Base-by-base conservation (phyloP, 441 rosid genomes). In the Adansonia madagascariensis region DNA sequence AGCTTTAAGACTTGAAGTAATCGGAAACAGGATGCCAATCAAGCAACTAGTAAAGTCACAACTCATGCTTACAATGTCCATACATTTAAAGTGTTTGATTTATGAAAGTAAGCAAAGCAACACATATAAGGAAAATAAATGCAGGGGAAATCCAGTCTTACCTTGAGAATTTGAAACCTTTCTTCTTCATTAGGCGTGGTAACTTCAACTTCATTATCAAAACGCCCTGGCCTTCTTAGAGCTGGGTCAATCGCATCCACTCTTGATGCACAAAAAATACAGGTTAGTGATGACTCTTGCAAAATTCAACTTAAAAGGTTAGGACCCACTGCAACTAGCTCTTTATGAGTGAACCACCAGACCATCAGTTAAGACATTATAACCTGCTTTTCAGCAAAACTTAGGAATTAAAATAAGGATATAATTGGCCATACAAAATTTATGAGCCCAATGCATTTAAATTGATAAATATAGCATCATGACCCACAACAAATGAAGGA, bases 181-280 rank as follows among this genome's bases (percentile, higher is more conserved):
- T 95, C 99, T 77, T 83, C 92, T 76, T 89, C 92, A 60, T 88
- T 91, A 53, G 99, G 99, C 0, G 89, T 84, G 57, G 91, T 89
- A 71, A 95, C 97, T 91, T 95, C 98, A 70, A 95, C 82, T 83
- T 90, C 94, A 80, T 87, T 68, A 88, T 92, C 97, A 80, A 95
- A 90, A 49, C 98, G 91, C 20, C 98, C 97, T 1, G 89, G 82
- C 79, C 99, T 89, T 84, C 97, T 89, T 44, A 95, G 83, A 0
- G 93, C 94, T 44, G 94, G 95, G 77, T 94, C 97, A 79, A 95
- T 84, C 2, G 89, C 92, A 81, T 92, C 97, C 66, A 89, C 71
- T 83, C 97, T 90, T 84, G 83, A 80, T 64, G 61, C 60, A 75
- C 1, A 31, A 59, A 22, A 75, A 57, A 68, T 60, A 56, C 67